Conservation (phyloP, 164 flowering plant genomes). For the Macadamia tetraphylla region DNA sequence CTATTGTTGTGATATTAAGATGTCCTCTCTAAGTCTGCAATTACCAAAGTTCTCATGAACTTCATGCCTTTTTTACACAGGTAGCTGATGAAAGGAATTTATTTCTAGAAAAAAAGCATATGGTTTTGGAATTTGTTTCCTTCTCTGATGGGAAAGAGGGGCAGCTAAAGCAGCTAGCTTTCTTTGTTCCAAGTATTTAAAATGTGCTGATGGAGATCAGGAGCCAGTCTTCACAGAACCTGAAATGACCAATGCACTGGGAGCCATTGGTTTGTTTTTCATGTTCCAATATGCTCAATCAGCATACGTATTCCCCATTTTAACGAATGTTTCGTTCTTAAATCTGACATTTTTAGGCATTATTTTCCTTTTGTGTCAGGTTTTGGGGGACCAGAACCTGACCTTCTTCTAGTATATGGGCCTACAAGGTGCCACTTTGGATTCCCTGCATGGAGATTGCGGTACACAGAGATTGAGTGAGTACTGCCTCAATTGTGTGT, state of each 20-base stretch:
- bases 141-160: constrained; percentile 72
- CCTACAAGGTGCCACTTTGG: constrained; percentile 86
- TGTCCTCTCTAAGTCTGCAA: not conserved
- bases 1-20: not conserved
- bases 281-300: constrained; percentile 4
- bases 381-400: constrained; percentile 62
- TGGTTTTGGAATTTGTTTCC: constrained; percentile 63
- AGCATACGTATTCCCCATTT: not conserved
- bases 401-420: constrained; percentile 73
- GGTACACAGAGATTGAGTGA: constrained; percentile 91
- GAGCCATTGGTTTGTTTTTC: constrained; percentile 49
- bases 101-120: constrained; percentile 16
- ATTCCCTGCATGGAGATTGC: constrained; percentile 86
- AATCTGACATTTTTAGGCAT: not conserved
- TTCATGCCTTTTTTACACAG: constrained; percentile 28
- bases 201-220: constrained; percentile 17
- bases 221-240: constrained; percentile 51
- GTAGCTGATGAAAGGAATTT: constrained; percentile 23
- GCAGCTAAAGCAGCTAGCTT: constrained; percentile 67
- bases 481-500: constrained; percentile 16
- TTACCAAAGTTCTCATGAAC: constrained; percentile 1
- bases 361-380: constrained; percentile 33
- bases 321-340: not conserved
- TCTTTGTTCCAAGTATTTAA: constrained; percentile 44
- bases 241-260: constrained; percentile 50